phyloP scores from a whole-genome alignment of 805 yeast genomes.

The Cyberlindnera euphorbiae region DNA sequence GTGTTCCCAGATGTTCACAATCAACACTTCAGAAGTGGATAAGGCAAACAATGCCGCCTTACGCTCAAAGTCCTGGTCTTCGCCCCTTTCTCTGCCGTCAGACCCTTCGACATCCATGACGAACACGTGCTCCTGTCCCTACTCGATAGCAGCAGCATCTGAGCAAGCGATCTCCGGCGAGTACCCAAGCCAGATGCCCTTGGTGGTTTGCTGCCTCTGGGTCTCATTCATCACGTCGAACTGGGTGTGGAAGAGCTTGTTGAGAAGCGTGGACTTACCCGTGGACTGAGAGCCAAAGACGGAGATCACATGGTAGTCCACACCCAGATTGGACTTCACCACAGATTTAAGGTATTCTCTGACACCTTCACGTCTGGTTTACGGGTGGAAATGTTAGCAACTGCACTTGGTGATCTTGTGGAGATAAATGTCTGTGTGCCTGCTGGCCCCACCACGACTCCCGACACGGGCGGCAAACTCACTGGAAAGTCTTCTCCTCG shows the following conservation, averaged over 20 bases:
- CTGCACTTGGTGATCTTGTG: too few species aligned
- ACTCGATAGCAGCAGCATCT: constrained; percentile 9
- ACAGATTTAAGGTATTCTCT: constrained; percentile 28
- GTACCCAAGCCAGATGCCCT: constrained; percentile 74
- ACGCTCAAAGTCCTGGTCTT: constrained; percentile 96
- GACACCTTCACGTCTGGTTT: constrained; percentile 11
- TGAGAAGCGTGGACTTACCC: constrained; percentile 90
- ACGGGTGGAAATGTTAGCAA: too few species aligned
- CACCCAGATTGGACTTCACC: constrained; percentile 45
- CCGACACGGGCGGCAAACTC: constrained; percentile 1
- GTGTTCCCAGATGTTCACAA: constrained; percentile 94
- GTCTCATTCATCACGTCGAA: constrained; percentile 93
- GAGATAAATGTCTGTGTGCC: too few species aligned
- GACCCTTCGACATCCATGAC: constrained; percentile 99
- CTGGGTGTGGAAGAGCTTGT: constrained; percentile 76
- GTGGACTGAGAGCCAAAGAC: constrained; percentile 98
- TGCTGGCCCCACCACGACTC: background rate
- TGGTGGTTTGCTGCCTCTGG: constrained; percentile 84
- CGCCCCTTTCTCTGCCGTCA: constrained; percentile 97
- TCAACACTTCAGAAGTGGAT: constrained; percentile 84
- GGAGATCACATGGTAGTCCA: constrained; percentile 83
- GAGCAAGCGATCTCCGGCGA: constrained; percentile 36
- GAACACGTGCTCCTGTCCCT: constrained; percentile 40
- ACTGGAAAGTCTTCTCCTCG: constrained; percentile 46
- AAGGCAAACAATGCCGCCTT: constrained; percentile 94